phyloP scores from a whole-genome alignment of 163 green algal genomes.

The Prototheca wickerhamii region DNA sequence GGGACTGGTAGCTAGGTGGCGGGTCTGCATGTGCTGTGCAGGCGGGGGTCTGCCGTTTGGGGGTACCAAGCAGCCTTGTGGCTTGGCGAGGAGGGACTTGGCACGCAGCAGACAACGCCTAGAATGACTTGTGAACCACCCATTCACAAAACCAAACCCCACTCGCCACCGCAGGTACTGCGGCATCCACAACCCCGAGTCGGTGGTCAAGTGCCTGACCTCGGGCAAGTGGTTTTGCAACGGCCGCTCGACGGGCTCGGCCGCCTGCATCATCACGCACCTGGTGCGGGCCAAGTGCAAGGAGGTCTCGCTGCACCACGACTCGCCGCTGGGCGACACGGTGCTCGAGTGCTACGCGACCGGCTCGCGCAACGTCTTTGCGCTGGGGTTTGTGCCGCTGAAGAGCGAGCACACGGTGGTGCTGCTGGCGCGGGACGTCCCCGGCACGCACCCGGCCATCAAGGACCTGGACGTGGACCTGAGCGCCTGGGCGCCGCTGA shows the following conservation, averaged over 20 bases:
- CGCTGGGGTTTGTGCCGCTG: constrained; percentile 90
- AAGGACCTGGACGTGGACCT: constrained; percentile 84
- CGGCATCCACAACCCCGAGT: constrained; percentile 79
- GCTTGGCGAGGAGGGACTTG: not conserved
- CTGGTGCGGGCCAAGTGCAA: constrained; percentile 79
- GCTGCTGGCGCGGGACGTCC: constrained; percentile 73
- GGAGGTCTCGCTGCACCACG: constrained; percentile 84
- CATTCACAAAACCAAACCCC: not conserved
- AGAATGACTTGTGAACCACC: not conserved
- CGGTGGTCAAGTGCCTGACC: constrained; percentile 86
- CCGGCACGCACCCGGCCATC: constrained; percentile 57
- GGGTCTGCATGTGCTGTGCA: not conserved
- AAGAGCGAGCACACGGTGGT: constrained; percentile 77
- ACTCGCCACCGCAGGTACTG: constrained; percentile 70
- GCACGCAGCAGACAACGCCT: not conserved
- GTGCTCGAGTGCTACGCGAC: constrained; percentile 94
- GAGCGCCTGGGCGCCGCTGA: constrained; percentile 51
- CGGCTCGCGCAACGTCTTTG: constrained; percentile 85
- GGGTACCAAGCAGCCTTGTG: not conserved
- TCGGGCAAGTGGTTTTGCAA: constrained; percentile 99
- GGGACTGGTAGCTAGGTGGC: not conserved
- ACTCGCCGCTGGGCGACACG: constrained; percentile 85
- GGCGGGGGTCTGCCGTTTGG: not conserved
- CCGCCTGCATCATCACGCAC: constrained; percentile 91
- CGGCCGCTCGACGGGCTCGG: constrained; percentile 54